Percentiles rank a stretch among this genome's conserved stretches.
phyloP scores from a whole-genome alignment of 306 rosid genomes.

The Begonia fuchsioides region DNA sequence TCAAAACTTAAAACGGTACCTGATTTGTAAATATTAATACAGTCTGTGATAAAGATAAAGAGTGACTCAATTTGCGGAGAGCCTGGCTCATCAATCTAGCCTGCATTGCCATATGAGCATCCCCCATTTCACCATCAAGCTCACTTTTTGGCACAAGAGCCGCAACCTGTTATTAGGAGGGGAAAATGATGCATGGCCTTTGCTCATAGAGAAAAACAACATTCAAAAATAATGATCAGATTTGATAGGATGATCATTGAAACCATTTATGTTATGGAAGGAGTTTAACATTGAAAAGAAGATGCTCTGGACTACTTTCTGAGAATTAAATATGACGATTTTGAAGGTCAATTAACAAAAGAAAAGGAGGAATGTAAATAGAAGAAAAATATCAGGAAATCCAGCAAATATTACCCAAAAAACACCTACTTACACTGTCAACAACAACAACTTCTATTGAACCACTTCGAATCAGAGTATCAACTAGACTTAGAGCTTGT shows the following conservation, averaged over 20 bases:
- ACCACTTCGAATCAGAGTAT: conserved; percentile 78
- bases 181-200: conserved; percentile 9
- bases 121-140: conserved; percentile 94
- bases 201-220: not conserved
- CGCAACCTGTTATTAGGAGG: conserved; percentile 46
- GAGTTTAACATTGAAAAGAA: too few relatives aligned
- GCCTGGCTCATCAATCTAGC: conserved; percentile 97
- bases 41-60: conserved; percentile 62
- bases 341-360: too few relatives aligned
- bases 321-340: too few relatives aligned
- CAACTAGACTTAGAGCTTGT: conserved; percentile 87
- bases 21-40: conserved; percentile 75
- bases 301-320: too few relatives aligned
- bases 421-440: conserved; percentile 65
- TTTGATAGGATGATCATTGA: not conserved
- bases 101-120: conserved; percentile 94
- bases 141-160: conserved; percentile 93
- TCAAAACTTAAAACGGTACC: conserved; percentile 25
- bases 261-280: not conserved
- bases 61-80: conserved; percentile 81
- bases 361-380: not conserved
- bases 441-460: conserved; percentile 92
- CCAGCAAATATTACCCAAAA: not conserved
- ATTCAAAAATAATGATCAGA: too few relatives aligned
- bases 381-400: not conserved